These are phyloP conservation scores for Jimgerdemannia lactiflua DNA, from an alignment of 192 early-diverging fungal genomes.

Conservation along the genomic window DNA sequence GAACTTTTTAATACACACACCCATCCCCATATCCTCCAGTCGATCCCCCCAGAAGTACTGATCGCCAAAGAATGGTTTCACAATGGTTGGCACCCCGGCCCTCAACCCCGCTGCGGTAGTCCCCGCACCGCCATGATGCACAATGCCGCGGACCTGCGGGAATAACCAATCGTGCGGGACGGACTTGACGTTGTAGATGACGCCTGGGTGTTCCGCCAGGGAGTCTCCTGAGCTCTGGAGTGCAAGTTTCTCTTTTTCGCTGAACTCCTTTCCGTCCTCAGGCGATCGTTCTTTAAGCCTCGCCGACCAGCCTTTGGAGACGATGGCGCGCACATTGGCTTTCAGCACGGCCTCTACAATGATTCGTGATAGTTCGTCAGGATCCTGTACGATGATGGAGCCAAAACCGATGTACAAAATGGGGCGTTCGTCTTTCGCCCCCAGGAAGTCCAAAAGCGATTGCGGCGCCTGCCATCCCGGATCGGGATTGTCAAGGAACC, in stretches of 20 bases:
- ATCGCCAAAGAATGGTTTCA: conserved; percentile 72
- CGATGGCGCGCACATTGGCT: conserved; percentile 61
- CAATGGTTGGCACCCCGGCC: conserved; percentile 65
- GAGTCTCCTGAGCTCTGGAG: background rate
- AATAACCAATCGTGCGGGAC: conserved; percentile 84
- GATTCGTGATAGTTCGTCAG: conserved; percentile 52
- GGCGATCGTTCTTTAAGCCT: conserved; percentile 14
- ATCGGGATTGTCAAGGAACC: conserved; percentile 71
- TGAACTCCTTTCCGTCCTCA: background rate
- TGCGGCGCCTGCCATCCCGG: conserved; percentile 53
- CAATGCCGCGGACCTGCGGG: conserved; percentile 54
- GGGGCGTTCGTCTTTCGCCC: conserved; percentile 34
- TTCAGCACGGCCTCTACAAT: conserved; percentile 64
- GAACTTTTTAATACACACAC: conserved; percentile 54
- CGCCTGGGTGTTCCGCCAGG: conserved; percentile 32
- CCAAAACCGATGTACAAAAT: conserved; percentile 79
- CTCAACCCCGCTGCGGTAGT: conserved; percentile 73
- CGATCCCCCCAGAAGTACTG: conserved; percentile 74
- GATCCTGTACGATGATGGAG: conserved; percentile 71
- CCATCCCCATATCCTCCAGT: conserved; percentile 61
- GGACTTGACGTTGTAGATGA: conserved; percentile 52
- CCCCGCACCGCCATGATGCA: conserved; percentile 81
- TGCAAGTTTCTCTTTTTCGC: background rate
- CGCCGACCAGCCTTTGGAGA: conserved; percentile 72
- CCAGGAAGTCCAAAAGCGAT: conserved; percentile 53